Evolutionary conservation across 441 rosid species (phyloP).

Genomic region (Pelargonium citronellum): DNA sequence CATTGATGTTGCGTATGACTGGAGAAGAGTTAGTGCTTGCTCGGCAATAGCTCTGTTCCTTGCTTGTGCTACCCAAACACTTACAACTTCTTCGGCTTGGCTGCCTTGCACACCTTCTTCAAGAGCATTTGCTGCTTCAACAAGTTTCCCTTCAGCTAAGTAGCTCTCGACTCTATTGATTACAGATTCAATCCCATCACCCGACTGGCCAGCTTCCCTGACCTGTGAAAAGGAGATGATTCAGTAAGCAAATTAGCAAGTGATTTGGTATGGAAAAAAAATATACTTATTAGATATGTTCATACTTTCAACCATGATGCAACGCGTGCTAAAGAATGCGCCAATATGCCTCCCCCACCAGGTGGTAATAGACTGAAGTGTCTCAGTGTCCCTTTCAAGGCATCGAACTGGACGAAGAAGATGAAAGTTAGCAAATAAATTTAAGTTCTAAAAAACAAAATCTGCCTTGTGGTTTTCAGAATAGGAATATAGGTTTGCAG

Average conservation of each 20-base stretch:
- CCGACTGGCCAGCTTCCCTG: constrained; percentile 54
- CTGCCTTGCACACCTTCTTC: constrained; percentile 83
- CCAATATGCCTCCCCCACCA: constrained; percentile 79
- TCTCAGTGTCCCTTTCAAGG: constrained; percentile 69
- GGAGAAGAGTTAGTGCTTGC: constrained; percentile 77
- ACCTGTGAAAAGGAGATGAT: constrained; percentile 37
- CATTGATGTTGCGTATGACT: constrained; percentile 76
- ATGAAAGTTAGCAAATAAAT: constrained; percentile 6
- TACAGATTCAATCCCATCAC: constrained; percentile 68
- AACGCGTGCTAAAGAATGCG: constrained; percentile 69
- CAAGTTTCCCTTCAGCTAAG: constrained; percentile 76
- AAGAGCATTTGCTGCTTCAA: constrained; percentile 81
- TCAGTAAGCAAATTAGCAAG: constrained; percentile 1
- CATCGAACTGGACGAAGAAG: constrained; percentile 51
- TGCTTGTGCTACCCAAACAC: constrained; percentile 63
- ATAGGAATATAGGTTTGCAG: background rate
- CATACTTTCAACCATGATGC: constrained; percentile 88
- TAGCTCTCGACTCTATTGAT: constrained; percentile 61
- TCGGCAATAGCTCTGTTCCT: constrained; percentile 84
- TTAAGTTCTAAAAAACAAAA: background rate
- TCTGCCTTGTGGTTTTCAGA: background rate
- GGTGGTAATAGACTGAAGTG: constrained; percentile 88
- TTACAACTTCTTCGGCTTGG: constrained; percentile 62
- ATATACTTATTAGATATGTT: constrained; percentile 9
- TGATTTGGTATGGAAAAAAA: background rate